Evolutionary conservation across 805 yeast species (phyloP), one percentile per base, ranked within the genome.

Genomic region (Starmerella potacharoeniae): DNA sequence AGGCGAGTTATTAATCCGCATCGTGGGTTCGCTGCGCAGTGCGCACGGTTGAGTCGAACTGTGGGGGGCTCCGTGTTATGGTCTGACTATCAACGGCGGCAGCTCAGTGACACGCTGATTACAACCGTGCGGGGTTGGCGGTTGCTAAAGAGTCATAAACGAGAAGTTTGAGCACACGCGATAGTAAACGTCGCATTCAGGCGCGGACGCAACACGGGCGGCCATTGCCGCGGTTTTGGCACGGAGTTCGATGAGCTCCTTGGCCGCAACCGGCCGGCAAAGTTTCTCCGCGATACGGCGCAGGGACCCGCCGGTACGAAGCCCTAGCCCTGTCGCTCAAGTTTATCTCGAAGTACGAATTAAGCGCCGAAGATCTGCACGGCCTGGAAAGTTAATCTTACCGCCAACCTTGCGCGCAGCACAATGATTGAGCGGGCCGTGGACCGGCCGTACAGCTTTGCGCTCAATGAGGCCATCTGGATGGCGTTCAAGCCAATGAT

Each of bases 401-500:
- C 22, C 22, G 22, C 22, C 22, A 22, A 22, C 10, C 29, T n/a
- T 6, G 6, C 29, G 43, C n/a, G 29, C 9, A 29, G 29, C 9
- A 29, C 17, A 46, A 46, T 46, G 49, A 46, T 46, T 34, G 56
- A 44, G 29, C 51, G 56, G 9, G 48, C 55, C 6, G 59, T 49
- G 3, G 46, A 50, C 14, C 40, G 58, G 17, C 52, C 58, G 6
- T 59, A 57, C 49, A 55, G 55, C 28, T 50, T 59, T n/a, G 57
- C 58, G 10, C 37, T 59, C 31, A 58, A 57, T 16, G 74, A 75
- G 41, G 80, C 86, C 39, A 83, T 88, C 6, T 87, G 84, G 70
- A 77, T 86, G 29, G 80, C 95, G 0, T 82, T 84, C 54, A 87
- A 86, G 71, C 96, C 96, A n/a, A 82, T 87, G 55, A 75, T 86